Percentiles rank a stretch among this genome's conserved stretches.
Conservation (phyloP, 345 rosid species). For the Eucalyptus viminalis region DNA sequence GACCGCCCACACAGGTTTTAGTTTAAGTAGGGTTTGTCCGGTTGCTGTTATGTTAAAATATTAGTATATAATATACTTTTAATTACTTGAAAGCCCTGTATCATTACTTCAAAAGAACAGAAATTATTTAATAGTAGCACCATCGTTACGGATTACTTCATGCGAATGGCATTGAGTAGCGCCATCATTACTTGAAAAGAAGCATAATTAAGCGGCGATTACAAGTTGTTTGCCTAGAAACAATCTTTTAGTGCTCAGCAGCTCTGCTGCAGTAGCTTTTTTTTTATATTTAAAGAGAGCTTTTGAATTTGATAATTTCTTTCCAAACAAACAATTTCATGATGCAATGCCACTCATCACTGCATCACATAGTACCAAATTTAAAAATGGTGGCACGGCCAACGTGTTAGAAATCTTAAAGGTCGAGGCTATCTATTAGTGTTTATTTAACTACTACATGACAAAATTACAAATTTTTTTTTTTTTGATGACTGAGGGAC, state of each 20-base stretch:
- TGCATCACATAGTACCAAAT: neutral
- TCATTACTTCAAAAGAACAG: neutral
- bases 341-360: neutral
- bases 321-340: neutral
- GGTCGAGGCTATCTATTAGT: neutral
- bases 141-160: neutral
- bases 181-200: neutral
- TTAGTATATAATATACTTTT: fast-evolving
- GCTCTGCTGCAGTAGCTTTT: neutral
- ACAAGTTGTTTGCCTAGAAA: neutral
- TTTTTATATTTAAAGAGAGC: neutral
- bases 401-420: neutral
- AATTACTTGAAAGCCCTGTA: neutral
- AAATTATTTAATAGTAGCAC: neutral
- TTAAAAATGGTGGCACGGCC: neutral
- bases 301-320: neutral
- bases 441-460: neutral
- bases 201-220: neutral
- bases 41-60: neutral
- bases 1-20: neutral
- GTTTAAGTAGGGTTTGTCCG: neutral
- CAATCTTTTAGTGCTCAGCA: neutral
- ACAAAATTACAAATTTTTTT: too few species aligned
- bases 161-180: neutral
- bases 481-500: too few species aligned